Percentiles rank a stretch among this genome's conserved stretches.
These are phyloP conservation scores for Elongisporangium anandrum DNA, from an alignment of 352 stramenopile species.

Conservation along the genomic window DNA sequence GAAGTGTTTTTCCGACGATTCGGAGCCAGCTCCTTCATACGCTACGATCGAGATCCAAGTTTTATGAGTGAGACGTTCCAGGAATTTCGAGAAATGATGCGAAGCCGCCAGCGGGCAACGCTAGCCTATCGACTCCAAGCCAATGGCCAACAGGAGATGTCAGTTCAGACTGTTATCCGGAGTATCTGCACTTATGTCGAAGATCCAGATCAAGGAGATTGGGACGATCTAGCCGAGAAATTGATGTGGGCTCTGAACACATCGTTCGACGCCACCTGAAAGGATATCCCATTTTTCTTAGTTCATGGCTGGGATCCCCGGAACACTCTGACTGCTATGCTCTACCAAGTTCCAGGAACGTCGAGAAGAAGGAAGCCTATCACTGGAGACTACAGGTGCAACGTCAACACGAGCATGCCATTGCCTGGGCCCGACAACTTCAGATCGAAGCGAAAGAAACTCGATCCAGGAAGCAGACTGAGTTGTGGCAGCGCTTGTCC, in stretches of 20 bases:
- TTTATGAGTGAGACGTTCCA: slow-evolving; percentile 31
- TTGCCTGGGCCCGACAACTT: too few species aligned
- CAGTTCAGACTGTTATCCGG: slow-evolving; percentile 20
- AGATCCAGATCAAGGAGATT: slow-evolving; percentile 19
- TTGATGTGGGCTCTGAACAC: slow-evolving; percentile 22
- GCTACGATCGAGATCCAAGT: slow-evolving; percentile 15
- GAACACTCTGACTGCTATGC: slow-evolving; percentile 3
- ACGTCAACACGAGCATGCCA: slow-evolving; percentile 6
- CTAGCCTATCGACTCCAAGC: slow-evolving; percentile 24
- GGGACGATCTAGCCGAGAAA: slow-evolving; percentile 17
- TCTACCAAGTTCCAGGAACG: background rate
- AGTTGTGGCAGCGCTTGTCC: too few species aligned
- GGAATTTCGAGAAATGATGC: slow-evolving; percentile 17
- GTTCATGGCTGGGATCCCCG: slow-evolving; percentile 14
- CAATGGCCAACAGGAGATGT: slow-evolving; percentile 30
- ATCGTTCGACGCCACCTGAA: slow-evolving; percentile 6
- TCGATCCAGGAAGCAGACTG: too few species aligned
- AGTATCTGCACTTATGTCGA: slow-evolving; percentile 14
- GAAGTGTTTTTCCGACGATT: slow-evolving; percentile 16
- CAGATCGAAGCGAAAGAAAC: too few species aligned
- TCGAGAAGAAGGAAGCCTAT: background rate
- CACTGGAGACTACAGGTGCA: slow-evolving; percentile 8
- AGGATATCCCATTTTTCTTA: slow-evolving; percentile 14
- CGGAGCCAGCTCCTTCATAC: slow-evolving; percentile 14
- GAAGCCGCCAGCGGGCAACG: slow-evolving; percentile 13